Base-by-base conservation (phyloP, 768 basidiomycete species). In the Leccinum aurantiacum region DNA sequence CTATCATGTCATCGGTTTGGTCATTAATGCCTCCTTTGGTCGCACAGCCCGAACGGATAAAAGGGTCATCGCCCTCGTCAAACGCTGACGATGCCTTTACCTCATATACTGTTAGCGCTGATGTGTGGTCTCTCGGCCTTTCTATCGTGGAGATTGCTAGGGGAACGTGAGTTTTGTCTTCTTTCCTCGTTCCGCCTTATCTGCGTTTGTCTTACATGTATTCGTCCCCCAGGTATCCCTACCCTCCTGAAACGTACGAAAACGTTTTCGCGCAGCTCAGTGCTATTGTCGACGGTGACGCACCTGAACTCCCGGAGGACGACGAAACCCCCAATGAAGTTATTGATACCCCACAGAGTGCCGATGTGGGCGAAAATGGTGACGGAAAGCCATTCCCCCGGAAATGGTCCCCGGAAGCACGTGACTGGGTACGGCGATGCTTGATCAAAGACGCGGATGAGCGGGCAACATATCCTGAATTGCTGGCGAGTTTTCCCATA, bases 231-330 rank as follows among this genome's bases (percentile, higher is more conserved):
- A 73, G 72, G 69, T 98, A 99, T 74, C 96, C 96, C 2, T 99
- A 97, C 70, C 96, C 96, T 31, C 95, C 95, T 27, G 95, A 98
- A 77, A 96, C 94, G 7, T 99, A 97, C 73, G 85, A 87, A 60
- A 98, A 98, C 72, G 95, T 98, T 15, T 97, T 99, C 75, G 96
- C 95, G 2, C 96, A 99, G 71, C 77, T 91, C 44, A 92, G 89
- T n/a, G 95, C 96, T 4, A 99, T 99, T 62, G 95, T 99, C 3
- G 88, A 97, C 63, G 96, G 95, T 1, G 91, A 94, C 58, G 90
- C 95, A 10, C 96, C 96, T 4, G 86, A 85, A 37, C 77, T 99
- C 33, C 95, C 95, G 0, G 84, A 83, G 19, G 82, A 85, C 1
- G 78, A 77, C 1, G 66, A 63, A 17, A 48, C 24, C 9, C 47